Base-by-base conservation (phyloP, 148 eudicot species). In the Rheum nobile region DNA sequence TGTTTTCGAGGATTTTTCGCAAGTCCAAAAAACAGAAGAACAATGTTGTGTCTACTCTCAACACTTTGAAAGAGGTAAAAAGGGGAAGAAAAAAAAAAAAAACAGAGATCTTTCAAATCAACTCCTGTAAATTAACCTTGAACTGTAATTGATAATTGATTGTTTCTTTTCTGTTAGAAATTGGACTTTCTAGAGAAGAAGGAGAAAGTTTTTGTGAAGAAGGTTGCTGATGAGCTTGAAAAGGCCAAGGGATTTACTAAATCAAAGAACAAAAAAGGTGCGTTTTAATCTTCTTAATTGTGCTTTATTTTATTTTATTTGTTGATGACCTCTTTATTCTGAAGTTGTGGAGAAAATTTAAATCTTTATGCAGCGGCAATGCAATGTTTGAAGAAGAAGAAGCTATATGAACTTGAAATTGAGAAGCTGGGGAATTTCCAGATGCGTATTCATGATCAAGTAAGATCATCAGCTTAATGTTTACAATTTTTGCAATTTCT, bases 401-500 rank as follows among this genome's bases (percentile, higher is more conserved):
- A 83, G 78, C 80, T 90, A 34, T 88, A 87, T 54, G 98, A 93
- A 80, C 96, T 88, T 34, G 91, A 90, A 83, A 68, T 92, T 71
- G 96, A 92, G 79, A 88, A 87, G 84, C 87, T 90, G 65, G 98
- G 98, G 55, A 90, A 90, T 83, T 87, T 84, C 79, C 96, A 90
- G 46, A 72, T 92, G 74, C 91, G 98, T 38, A 87, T 92, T 67
- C 96, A 92, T 81, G 98, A 91, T 82, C 97, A 91, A 88, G 97
- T 81, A 55, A 71, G 82, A 22, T 5, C 19, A 19, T 19, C 6
- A 5, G 7, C 2, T 19, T 14, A 50, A 50, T 50, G 16, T 46
- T 2, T 16, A 1, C 17, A 11, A n/a, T n/a, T 46, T 11, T 50
- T 47, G 21, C 2, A 10, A 1, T 43, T 43, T 0, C n/a, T n/a